Evolutionary conservation across 805 yeast genomes (phyloP).

Genomic region (Yarrowia hollandica): DNA sequence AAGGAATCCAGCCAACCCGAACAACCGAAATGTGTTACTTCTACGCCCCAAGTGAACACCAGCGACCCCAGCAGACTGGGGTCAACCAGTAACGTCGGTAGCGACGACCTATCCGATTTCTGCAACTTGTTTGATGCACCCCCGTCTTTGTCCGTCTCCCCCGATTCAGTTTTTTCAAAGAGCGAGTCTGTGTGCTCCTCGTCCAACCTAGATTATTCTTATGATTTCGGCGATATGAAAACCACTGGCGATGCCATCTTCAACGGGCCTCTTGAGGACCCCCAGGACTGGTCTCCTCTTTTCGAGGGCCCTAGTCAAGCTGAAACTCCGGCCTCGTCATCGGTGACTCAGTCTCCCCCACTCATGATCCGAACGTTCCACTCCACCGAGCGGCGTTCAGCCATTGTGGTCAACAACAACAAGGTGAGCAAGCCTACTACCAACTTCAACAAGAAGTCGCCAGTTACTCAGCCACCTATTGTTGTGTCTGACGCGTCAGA

Average conservation of each 20-base stretch:
- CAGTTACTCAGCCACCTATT: constrained; percentile 55
- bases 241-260: constrained; percentile 22
- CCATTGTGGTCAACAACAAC: constrained; percentile 31
- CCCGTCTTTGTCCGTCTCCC: constrained; percentile 21
- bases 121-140: constrained; percentile 25
- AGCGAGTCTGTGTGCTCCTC: constrained; percentile 25
- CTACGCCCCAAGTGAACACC: background rate
- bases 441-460: constrained; percentile 45
- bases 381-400: constrained; percentile 31
- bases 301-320: constrained; percentile 27
- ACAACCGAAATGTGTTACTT: constrained; percentile 5
- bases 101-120: constrained; percentile 1
- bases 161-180: constrained; percentile 26
- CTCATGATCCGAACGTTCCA: constrained; percentile 26
- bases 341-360: constrained; percentile 12
- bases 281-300: constrained; percentile 32
- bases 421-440: constrained; percentile 23
- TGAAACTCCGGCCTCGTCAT: constrained; percentile 10
- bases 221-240: constrained; percentile 9
- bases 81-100: background rate
- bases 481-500: constrained; percentile 55
- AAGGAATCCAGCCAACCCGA: constrained; percentile 17
- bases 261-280: constrained; percentile 28
- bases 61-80: background rate
- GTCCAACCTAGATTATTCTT: constrained; percentile 26